phyloP scores from a whole-genome alignment of 345 rosid genomes.

The Eucalyptus caleyi region DNA sequence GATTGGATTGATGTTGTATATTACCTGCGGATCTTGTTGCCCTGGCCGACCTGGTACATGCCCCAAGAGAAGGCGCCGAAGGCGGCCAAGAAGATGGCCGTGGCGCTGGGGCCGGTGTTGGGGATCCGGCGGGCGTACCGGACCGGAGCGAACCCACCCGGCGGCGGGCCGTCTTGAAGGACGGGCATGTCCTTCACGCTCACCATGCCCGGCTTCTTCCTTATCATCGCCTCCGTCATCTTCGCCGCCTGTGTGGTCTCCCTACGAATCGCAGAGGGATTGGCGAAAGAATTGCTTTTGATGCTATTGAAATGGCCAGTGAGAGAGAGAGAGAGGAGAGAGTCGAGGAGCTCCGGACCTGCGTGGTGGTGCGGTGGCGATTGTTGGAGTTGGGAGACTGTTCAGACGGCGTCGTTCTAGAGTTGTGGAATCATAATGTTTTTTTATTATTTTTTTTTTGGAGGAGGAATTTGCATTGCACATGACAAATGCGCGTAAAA shows the following conservation, averaged over 20 bases:
- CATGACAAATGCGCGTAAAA: too few species aligned
- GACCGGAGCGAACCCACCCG: constrained; percentile 91
- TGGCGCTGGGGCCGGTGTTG: constrained; percentile 84
- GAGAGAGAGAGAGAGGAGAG: not conserved
- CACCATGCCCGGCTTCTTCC: constrained; percentile 99
- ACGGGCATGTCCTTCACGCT: constrained; percentile 98
- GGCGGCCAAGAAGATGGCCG: constrained; percentile 75
- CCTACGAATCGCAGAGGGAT: not conserved
- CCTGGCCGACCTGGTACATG: constrained; percentile 97
- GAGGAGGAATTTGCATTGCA: too few species aligned
- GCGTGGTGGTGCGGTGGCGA: not conserved
- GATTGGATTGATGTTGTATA: not conserved
- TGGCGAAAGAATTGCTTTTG: not conserved
- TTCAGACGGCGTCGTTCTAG: not conserved
- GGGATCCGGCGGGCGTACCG: constrained; percentile 96
- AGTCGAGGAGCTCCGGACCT: not conserved
- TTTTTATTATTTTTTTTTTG: too few species aligned
- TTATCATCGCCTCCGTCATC: constrained; percentile 94
- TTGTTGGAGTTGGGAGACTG: not conserved
- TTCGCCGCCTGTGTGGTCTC: not conserved
- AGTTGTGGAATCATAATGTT: not conserved
- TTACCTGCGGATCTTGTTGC: constrained; percentile 92
- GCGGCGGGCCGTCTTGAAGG: constrained; percentile 98
- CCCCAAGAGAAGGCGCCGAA: constrained; percentile 90
- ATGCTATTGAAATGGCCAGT: not conserved